Base-by-base conservation (phyloP, 768 basidiomycete species). In the Lentinula aciculospora region DNA sequence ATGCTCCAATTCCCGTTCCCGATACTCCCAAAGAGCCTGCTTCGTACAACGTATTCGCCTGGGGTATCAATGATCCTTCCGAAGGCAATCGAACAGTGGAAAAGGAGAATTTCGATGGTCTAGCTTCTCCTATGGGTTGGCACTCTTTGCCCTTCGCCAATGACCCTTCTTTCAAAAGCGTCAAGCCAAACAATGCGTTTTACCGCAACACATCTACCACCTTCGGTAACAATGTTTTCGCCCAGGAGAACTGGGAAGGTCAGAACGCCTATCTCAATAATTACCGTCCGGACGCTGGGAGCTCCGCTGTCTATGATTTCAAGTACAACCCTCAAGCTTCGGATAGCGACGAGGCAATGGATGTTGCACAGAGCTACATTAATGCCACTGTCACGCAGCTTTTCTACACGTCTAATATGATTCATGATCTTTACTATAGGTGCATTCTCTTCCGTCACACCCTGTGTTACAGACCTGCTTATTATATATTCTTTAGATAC, bases 181-280 rank as follows among this genome's bases (percentile, higher is more conserved):
- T 63, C 31, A 66, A 66, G 25, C 53, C 63, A 46, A 63, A 60
- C 17, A 69, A 62, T 39, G 66, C 65, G 57, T 74, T 76, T 61
- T 85, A 74, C 71, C 75, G 76, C 56, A 89, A 88, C 67, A 88
- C 84, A 32, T 85, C 88, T 19, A 91, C 86, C 1, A 97, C 93
- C 0, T 88, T 83, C 80, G 92, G 91, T 56, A 93, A 94, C 76
- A 94, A 94, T 62, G 88, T 93, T 59, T 93, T 94, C 63, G 91
- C 94, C 0, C 96, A 98, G 63, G 96, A 98, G 81, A 92, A 95
- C 70, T 92, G 89, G 85, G 82, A 86, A 54, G 92, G 92, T 34
- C 77, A 73, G 65, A 86, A 84, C 63, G 54, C 63, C 2, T 94
- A 78, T 77, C 67, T 85, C 21, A 58, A 76, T 65, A 97, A 97